Conservation (phyloP, 805 yeast genomes). For the Cyberlindnera euphorbiiphila region DNA sequence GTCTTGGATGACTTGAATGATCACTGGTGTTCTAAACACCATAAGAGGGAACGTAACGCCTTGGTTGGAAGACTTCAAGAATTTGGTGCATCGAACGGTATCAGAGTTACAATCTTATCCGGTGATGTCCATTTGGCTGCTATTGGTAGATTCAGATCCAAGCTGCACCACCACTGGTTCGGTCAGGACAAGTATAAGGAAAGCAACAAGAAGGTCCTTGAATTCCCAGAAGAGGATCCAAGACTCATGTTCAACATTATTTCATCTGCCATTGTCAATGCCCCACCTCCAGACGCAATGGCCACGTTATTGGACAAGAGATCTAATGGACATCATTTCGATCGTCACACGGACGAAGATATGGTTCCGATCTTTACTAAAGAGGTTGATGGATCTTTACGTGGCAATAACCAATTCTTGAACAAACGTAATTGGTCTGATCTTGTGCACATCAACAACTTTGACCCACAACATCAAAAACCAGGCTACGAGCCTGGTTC, state of each 20-base stretch:
- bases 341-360: conserved; percentile 67
- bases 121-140: conserved; percentile 95
- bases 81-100: conserved; percentile 59
- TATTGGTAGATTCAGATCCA: conserved; percentile 69
- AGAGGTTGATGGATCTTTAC: conserved; percentile 50
- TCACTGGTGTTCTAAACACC: conserved; percentile 92
- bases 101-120: conserved; percentile 77
- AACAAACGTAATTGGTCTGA: conserved; percentile 74
- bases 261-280: conserved; percentile 85
- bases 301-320: conserved; percentile 68
- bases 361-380: conserved; percentile 64
- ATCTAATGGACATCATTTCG: conserved; percentile 62
- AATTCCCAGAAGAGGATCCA: conserved; percentile 64
- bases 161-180: conserved; percentile 41
- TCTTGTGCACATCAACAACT: conserved; percentile 48
- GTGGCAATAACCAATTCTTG: conserved; percentile 50
- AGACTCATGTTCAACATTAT: conserved; percentile 77
- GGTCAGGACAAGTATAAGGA: conserved; percentile 33
- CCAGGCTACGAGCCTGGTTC: conserved; percentile 30
- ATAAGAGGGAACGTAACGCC: conserved; percentile 78
- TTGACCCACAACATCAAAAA: conserved; percentile 13
- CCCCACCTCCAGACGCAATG: conserved; percentile 91
- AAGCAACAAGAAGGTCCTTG: conserved; percentile 37
- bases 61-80: conserved; percentile 58
- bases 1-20: conserved; percentile 90